Conservation (phyloP, 805 yeast species). For the Candida schatavii region DNA sequence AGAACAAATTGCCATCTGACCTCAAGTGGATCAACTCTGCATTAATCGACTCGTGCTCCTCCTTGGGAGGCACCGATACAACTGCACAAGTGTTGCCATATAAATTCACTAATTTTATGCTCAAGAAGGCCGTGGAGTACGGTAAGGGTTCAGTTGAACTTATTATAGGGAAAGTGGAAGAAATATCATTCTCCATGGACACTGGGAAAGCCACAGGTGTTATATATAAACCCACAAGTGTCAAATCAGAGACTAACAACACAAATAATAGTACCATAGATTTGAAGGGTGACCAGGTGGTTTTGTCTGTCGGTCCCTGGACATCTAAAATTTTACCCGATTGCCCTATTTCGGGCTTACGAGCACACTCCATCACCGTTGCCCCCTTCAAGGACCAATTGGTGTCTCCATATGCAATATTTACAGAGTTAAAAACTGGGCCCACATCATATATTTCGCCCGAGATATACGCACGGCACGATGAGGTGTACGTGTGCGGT, state of each 20-base stretch:
- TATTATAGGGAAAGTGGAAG: conserved; percentile 78
- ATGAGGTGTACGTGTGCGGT: conserved; percentile 96
- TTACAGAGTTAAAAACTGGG: conserved; percentile 84
- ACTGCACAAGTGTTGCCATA: conserved; percentile 98
- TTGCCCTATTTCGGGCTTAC: conserved; percentile 89
- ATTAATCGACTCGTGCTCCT: conserved; percentile 69
- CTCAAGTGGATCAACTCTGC: conserved; percentile 74
- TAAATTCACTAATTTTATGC: conserved; percentile 80
- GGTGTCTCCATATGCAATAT: conserved; percentile 91
- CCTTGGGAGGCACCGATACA: conserved; percentile 77
- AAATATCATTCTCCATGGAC: conserved; percentile 58
- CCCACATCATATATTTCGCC: conserved; percentile 75
- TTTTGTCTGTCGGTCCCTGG: conserved; percentile 95
- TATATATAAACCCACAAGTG: conserved; percentile 51
- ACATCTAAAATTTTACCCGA: conserved; percentile 85
- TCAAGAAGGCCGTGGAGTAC: conserved; percentile 71
- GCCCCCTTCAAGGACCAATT: conserved; percentile 67
- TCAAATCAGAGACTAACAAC: conserved; percentile 17
- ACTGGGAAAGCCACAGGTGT: conserved; percentile 72
- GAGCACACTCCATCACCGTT: conserved; percentile 94
- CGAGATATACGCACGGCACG: conserved; percentile 90
- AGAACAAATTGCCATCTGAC: conserved; percentile 49
- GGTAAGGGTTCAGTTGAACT: conserved; percentile 76
- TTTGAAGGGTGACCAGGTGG: conserved; percentile 70
- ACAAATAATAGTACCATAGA: conserved; percentile 33